Evolutionary conservation across 2,329 filamentous ascomycete species (phyloP), one percentile per base, ranked within the genome.

Genomic region (Aspergillus sp.): DNA sequence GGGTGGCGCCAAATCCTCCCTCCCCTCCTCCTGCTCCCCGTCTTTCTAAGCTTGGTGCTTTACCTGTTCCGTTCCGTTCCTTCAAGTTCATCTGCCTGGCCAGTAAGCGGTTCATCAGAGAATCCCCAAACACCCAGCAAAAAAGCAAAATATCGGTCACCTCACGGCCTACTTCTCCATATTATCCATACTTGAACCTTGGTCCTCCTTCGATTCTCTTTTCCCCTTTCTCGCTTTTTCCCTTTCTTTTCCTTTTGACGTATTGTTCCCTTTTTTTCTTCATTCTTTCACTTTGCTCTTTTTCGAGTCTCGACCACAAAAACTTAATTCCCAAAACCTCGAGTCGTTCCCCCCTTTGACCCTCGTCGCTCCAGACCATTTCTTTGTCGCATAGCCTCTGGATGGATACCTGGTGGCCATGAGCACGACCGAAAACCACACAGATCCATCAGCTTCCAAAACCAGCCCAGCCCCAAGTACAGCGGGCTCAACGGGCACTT

Each of bases 401-500:
- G 52, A 73, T 73, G 71, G 72, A 68, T 66, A 68, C 59, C 59
- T 62, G 64, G 66, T 65, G 70, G 69, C 68, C 61, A 77, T 77
- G 74, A 75, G 66, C 68, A 70, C 72, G 58, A 69, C 66, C 54
- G 72, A 72, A 61, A 69, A 66, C 39, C 63, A 69, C 42, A 62
- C 63, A 57, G 68, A 71, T 52, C 62, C 66, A 56, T 66, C 63
- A 36, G 57, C 68, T 59, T 62, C 67, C 57, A 69, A 62, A 62
- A 56, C 67, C 55, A 73, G 70, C 65, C 72, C 73, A 42, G 72
- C 72, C 44, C 72, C 72, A 30, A 74, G 73, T 57, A 68, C 73
- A 57, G 60, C 72, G 39, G 72, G 72, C 64, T 73, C 72, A 48
- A 74, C 73, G 62, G 73, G 70, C 54, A 75, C 73, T 44, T 72